These are phyloP conservation scores for Neopestalotiopsis sp. DNA, from an alignment of 2,329 filamentous ascomycete genomes.

Conservation along the genomic window DNA sequence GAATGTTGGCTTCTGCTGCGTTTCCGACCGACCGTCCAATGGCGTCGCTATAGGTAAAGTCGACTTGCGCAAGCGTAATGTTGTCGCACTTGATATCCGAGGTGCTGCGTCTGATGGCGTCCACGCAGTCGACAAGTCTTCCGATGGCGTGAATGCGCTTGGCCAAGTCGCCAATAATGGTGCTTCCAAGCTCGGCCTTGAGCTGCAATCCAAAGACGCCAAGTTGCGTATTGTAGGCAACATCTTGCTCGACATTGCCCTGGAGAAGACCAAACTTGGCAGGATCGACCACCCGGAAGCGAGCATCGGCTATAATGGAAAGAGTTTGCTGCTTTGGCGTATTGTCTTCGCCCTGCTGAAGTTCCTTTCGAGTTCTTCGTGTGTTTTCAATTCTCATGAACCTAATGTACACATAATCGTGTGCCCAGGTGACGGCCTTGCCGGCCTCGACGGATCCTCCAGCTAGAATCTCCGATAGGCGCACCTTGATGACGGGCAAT, in stretches of 20 bases:
- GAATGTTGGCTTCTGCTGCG: constrained; percentile 19
- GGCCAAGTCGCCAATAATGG: constrained; percentile 63
- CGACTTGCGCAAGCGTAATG: constrained; percentile 65
- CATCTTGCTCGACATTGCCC: constrained; percentile 61
- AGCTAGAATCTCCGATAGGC: constrained; percentile 49
- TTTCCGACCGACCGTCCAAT: constrained; percentile 17
- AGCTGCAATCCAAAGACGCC: constrained; percentile 70
- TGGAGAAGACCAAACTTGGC: constrained; percentile 60
- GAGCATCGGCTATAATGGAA: constrained; percentile 54
- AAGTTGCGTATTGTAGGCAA: constrained; percentile 62
- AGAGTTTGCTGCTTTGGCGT: constrained; percentile 33
- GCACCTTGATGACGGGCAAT: constrained; percentile 53
- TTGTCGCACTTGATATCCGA: constrained; percentile 61
- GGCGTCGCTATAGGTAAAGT: constrained; percentile 68
- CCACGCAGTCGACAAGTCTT: constrained; percentile 72
- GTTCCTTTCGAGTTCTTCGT: constrained; percentile 18
- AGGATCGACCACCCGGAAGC: constrained; percentile 59
- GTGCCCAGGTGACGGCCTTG: constrained; percentile 55
- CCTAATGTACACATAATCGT: constrained; percentile 62
- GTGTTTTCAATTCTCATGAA: constrained; percentile 52
- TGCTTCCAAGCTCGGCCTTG: constrained; percentile 60
- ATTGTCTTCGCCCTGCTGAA: constrained; percentile 15
- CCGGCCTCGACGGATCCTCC: constrained; percentile 24
- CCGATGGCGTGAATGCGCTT: constrained; percentile 70
- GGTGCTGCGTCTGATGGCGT: constrained; percentile 63